Conservation (phyloP, 805 yeast species). For the Lipomyces anomalus region DNA sequence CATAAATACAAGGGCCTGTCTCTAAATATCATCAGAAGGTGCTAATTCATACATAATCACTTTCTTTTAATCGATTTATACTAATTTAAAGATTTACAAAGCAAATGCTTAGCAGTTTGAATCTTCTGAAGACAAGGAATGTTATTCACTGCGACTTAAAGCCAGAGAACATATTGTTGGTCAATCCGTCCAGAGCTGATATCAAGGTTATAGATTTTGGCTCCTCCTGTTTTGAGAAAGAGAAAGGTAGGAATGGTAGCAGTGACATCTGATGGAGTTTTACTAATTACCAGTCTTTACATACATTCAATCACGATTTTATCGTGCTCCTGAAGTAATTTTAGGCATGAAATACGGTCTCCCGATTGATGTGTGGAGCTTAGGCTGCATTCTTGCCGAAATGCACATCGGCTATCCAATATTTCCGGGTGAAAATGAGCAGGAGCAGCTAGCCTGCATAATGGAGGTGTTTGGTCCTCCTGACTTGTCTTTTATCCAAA, state of each 20-base stretch:
- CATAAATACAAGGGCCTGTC: conserved; percentile 36
- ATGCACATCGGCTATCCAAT: conserved; percentile 86
- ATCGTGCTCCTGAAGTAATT: conserved; percentile 93
- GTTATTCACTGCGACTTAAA: conserved; percentile 82
- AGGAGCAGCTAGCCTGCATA: conserved; percentile 82
- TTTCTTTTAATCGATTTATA: conserved; percentile 26
- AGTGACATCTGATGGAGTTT: neutral
- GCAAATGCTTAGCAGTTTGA: conserved; percentile 55
- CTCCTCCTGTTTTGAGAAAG: conserved; percentile 45
- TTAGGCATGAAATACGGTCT: conserved; percentile 85
- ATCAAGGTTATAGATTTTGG: conserved; percentile 82
- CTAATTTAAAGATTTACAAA: conserved; percentile 40
- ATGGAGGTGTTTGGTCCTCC: conserved; percentile 91
- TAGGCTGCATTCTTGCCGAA: conserved; percentile 95
- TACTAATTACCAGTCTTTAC: conserved; percentile 55
- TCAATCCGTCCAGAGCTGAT: conserved; percentile 39
- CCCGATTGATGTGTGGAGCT: conserved; percentile 95
- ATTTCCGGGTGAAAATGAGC: conserved; percentile 91
- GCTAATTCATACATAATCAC: neutral
- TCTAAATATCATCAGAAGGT: conserved; percentile 29
- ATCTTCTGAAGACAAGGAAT: conserved; percentile 49
- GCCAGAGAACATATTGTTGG: conserved; percentile 74
- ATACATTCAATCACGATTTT: conserved; percentile 92
- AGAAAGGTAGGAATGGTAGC: conserved; percentile 39
- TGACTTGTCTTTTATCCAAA: conserved; percentile 37